A percentile compares a stretch with the other conserved stretches of the same genome.
Evolutionary conservation across 2,329 filamentous ascomycete species (phyloP).

Genomic region (Davidsoniella eucalypti): DNA sequence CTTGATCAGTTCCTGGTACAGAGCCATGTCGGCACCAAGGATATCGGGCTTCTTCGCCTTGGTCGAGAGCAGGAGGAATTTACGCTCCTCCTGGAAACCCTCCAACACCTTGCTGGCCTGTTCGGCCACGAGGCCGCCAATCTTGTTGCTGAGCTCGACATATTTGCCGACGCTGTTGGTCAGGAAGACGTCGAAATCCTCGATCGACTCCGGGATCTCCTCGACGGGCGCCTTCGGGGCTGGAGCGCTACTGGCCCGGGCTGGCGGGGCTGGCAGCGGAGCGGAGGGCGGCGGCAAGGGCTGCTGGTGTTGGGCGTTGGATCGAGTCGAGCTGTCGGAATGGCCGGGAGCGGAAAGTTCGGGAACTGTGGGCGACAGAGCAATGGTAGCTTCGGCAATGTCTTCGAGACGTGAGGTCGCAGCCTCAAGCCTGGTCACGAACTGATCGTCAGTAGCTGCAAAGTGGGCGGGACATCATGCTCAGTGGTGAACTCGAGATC

Average conservation of each 20-base stretch:
- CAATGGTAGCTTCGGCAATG: slow-evolving; percentile 63
- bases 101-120: slow-evolving; percentile 46
- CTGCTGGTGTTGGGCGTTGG: neutral
- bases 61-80: slow-evolving; percentile 72
- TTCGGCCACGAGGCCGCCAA: slow-evolving; percentile 63
- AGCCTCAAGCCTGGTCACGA: slow-evolving; percentile 63
- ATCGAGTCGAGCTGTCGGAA: slow-evolving; percentile 1
- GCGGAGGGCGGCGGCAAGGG: slow-evolving; percentile 14
- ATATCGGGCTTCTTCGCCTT: slow-evolving; percentile 85
- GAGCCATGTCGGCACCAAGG: slow-evolving; percentile 37
- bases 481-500: neutral
- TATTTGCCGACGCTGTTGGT: slow-evolving; percentile 59
- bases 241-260: slow-evolving; percentile 27
- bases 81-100: slow-evolving; percentile 71
- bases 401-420: slow-evolving; percentile 93
- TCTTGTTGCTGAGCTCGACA: slow-evolving; percentile 56
- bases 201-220: slow-evolving; percentile 57
- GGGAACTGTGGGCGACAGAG: slow-evolving; percentile 34
- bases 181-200: slow-evolving; percentile 75
- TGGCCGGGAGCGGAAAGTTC: slow-evolving; percentile 18
- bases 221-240: slow-evolving; percentile 29
- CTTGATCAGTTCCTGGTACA: slow-evolving; percentile 64
- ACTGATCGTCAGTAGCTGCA: neutral
- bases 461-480: neutral
- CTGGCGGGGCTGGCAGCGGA: slow-evolving; percentile 11